Evolutionary conservation across 441 rosid species (phyloP).

Genomic region (Jatropha podagrica): DNA sequence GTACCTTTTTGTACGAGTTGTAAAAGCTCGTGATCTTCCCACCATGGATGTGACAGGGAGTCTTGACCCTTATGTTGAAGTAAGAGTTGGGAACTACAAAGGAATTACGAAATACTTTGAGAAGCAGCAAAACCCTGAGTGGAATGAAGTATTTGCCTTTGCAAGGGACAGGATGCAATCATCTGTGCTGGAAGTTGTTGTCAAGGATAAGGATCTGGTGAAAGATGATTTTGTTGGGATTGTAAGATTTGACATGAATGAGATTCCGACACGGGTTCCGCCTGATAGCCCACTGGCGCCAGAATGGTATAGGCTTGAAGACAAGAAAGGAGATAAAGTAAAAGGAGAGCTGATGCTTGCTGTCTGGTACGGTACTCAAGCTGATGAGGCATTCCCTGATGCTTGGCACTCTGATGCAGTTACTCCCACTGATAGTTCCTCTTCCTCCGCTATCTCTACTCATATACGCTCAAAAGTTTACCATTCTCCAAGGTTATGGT

Average conservation of each 20-base stretch:
- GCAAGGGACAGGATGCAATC: constrained; percentile 69
- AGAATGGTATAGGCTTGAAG: constrained; percentile 82
- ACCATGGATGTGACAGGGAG: constrained; percentile 73
- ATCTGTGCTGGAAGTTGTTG: constrained; percentile 57
- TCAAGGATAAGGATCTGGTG: constrained; percentile 77
- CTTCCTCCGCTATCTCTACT: constrained; percentile 40
- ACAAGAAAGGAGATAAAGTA: constrained; percentile 54
- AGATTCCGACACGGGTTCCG: constrained; percentile 73
- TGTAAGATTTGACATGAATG: constrained; percentile 63
- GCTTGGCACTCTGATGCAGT: constrained; percentile 86
- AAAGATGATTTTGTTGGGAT: constrained; percentile 79
- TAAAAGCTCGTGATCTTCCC: constrained; percentile 87
- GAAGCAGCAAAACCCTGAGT: constrained; percentile 75
- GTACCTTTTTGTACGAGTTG: constrained; percentile 74
- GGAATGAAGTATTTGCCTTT: constrained; percentile 95
- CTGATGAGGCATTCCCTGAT: constrained; percentile 90
- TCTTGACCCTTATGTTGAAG: constrained; percentile 81
- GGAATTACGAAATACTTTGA: constrained; percentile 68
- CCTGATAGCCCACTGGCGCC: constrained; percentile 94
- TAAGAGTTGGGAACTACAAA: constrained; percentile 84
- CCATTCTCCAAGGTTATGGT: constrained; percentile 94
- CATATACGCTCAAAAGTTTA: constrained; percentile 84
- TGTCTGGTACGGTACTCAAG: constrained; percentile 96
- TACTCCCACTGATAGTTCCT: constrained; percentile 45
- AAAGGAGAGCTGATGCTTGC: constrained; percentile 87